phyloP scores from a whole-genome alignment of 805 yeast species.

The Kodamaea hsintzibuensis region DNA sequence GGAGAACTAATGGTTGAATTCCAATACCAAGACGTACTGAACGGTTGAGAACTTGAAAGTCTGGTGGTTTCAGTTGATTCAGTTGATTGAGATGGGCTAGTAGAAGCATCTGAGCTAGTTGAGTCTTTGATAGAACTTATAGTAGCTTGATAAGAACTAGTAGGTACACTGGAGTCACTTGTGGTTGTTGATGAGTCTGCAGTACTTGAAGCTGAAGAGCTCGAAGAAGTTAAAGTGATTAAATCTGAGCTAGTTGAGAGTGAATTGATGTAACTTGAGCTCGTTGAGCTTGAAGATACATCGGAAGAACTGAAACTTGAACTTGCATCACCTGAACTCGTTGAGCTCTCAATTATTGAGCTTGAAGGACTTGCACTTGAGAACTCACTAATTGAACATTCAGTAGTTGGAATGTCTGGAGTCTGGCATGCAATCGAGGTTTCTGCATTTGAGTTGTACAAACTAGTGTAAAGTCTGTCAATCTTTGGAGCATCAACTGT shows the following conservation, averaged over 20 bases:
- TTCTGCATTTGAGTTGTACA: conserved; percentile 9
- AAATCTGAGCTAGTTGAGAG: background rate
- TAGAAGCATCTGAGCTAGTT: background rate
- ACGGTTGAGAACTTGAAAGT: background rate
- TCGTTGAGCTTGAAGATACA: background rate
- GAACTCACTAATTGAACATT: background rate
- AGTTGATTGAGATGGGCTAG: background rate
- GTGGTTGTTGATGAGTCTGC: too few species aligned
- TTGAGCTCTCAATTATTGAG: too few species aligned
- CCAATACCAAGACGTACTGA: background rate
- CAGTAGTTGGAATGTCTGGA: background rate
- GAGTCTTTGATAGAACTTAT: background rate
- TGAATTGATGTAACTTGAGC: background rate
- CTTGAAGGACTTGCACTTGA: background rate
- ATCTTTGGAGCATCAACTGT: conserved; percentile 15
- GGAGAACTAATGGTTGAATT: background rate
- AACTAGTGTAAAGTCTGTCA: conserved; percentile 12
- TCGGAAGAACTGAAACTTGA: background rate
- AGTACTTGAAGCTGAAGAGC: background rate
- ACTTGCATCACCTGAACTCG: too few species aligned
- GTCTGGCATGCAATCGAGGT: conserved; percentile 4
- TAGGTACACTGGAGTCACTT: too few species aligned
- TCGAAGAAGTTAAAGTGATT: background rate
- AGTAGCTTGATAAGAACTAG: background rate
- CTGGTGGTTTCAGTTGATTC: background rate